Base-by-base conservation (phyloP, 306 rosid species). In the Vachellia collinsii region DNA sequence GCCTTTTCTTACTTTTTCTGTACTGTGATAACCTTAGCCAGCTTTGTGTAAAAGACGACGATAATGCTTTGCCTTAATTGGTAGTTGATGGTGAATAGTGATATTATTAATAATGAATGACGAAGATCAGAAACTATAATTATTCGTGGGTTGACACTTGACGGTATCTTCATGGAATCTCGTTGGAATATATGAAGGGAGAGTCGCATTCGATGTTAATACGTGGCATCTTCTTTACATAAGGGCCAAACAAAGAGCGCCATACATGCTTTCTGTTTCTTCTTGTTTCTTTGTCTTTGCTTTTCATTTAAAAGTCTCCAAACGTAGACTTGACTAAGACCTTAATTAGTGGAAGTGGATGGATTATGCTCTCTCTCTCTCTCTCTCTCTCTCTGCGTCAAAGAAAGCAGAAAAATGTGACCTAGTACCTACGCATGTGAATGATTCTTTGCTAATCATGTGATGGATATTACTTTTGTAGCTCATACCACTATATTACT, bases 121-220 rank as follows among this genome's bases (percentile, higher is more conserved):
- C 19, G 50, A 39, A 16, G 70, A 29, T 29, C 34, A 2, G 34
- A 54, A 71, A 50, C 22, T 22, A 16, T 50, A 59, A 84, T 38
- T 11, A 66, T 37, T 74, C 29, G 72, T 29, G 78, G 76, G n/a
- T 12, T 13, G 68, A n/a, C n/a, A n/a, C n/a, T n/a, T n/a, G n/a
- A 29, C 3, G 4, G 79, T 80, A 86, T 83, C 74, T 80, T 80
- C 1, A 3, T 59, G 82, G 86, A 86, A 79, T 82, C 43, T 34
- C 17, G 70, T 58, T 65, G 58, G 83, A 38, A 69, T 51, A 59
- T 47, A 29, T 22, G 56, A 39, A 14, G 44, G 47, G 12, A 16
- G 46, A 22, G 51, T 85, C 59, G 4, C 20, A 46, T 82, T 82
- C 50, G 17, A 72, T 86, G 78, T 77, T 66, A 79, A 80, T 66